These are phyloP conservation scores for Chaetothyriales sp. DNA, from an alignment of 2,329 filamentous ascomycete genomes.

Conservation along the genomic window DNA sequence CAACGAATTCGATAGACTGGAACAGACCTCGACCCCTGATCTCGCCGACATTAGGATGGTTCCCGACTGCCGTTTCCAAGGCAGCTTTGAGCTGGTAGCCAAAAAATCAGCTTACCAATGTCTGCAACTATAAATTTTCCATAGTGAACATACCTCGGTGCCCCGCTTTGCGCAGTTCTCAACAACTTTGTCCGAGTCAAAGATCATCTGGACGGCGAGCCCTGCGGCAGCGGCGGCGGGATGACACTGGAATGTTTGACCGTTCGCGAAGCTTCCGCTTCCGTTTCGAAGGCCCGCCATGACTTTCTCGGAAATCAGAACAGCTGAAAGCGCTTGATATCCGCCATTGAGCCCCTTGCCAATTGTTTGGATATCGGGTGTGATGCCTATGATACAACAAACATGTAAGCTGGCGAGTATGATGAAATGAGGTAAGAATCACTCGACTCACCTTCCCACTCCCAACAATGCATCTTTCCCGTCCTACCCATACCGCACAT, in stretches of 20 bases:
- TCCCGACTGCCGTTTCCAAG: conserved; percentile 31
- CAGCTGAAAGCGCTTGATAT: conserved; percentile 40
- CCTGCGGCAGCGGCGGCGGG: conserved; percentile 42
- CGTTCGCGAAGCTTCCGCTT: conserved; percentile 40
- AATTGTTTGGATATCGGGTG: conserved; percentile 46
- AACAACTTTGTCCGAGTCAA: conserved; percentile 36
- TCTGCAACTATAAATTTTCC: too few relatives aligned
- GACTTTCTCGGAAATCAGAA: conserved; percentile 38
- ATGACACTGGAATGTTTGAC: conserved; percentile 45
- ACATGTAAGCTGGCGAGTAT: too few relatives aligned
- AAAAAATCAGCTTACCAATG: too few relatives aligned
- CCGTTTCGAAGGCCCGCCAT: conserved; percentile 36
- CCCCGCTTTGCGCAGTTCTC: conserved; percentile 25
- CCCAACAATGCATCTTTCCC: conserved; percentile 46
- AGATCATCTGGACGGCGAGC: conserved; percentile 36
- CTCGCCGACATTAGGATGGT: conserved; percentile 40
- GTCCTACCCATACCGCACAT: conserved; percentile 39
- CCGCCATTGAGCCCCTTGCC: conserved; percentile 48
- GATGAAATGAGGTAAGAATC: too few relatives aligned
- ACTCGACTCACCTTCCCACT: conserved; percentile 44
- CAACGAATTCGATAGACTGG: conserved; percentile 46
- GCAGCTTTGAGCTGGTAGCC: conserved; percentile 14
- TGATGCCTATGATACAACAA: too few relatives aligned
- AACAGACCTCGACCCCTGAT: conserved; percentile 46
- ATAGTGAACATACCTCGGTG: background rate